Conservation (phyloP, 2,329 filamentous ascomycete genomes). For the Aspergillus sp. region DNA sequence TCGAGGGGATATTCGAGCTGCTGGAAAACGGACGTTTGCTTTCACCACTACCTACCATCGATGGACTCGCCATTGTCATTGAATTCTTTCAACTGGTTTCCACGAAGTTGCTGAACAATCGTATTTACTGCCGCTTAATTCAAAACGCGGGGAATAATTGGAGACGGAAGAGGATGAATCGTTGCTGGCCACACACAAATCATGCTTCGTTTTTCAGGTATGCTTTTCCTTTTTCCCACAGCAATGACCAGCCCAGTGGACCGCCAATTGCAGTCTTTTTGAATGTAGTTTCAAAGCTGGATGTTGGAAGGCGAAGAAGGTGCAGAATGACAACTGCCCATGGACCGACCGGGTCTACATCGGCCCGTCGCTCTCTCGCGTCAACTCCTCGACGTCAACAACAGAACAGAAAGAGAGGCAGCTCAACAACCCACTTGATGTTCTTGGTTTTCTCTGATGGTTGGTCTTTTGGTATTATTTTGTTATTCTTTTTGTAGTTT, state of each 20-base stretch:
- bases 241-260: too few relatives aligned
- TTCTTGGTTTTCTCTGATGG: too few relatives aligned
- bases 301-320: conserved; percentile 1
- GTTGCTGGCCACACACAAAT: background rate
- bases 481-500: conserved; percentile 2
- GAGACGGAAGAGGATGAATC: conserved; percentile 3
- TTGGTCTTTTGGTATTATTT: background rate
- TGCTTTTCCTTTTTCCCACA: background rate
- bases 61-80: conserved; percentile 11
- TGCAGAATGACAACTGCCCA: background rate
- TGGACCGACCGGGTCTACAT: conserved; percentile 27
- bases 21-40: conserved; percentile 16
- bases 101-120: too few relatives aligned
- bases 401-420: background rate
- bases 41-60: conserved; percentile 18
- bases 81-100: too few relatives aligned
- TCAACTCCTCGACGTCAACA: conserved; percentile 22
- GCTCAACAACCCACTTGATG: background rate
- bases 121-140: conserved; percentile 3
- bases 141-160: conserved; percentile 8
- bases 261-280: too few relatives aligned
- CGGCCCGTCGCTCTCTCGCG: conserved; percentile 22
- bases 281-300: background rate
- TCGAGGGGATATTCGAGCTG: conserved; percentile 17
- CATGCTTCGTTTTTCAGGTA: conserved; percentile 5